Evolutionary conservation across 495 filamentous ascomycete genomes (phyloP).

Genomic region (Aspergillus haitiensis): DNA sequence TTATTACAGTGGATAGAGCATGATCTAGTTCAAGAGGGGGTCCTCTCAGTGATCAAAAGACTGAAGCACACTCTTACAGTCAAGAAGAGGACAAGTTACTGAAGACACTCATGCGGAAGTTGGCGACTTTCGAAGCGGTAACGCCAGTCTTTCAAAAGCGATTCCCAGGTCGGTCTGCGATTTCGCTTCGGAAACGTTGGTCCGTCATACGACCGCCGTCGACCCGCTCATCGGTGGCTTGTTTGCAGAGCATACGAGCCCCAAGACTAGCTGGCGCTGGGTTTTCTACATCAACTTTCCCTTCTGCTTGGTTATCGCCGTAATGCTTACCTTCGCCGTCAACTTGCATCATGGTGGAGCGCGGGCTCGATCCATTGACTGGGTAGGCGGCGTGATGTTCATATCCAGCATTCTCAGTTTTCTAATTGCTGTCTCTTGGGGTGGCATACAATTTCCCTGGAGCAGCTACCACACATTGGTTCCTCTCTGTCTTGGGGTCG

Average conservation of each 20-base stretch:
- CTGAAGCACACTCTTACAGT: too few species aligned
- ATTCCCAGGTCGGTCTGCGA: too few species aligned
- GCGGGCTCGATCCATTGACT: background rate
- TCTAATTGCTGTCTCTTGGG: background rate
- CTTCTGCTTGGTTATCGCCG: background rate
- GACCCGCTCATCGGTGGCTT: background rate
- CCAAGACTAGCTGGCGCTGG: constrained; percentile 6
- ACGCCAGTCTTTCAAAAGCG: too few species aligned
- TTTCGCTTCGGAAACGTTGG: too few species aligned
- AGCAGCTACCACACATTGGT: background rate
- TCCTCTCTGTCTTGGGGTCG: background rate
- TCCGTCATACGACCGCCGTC: too few species aligned
- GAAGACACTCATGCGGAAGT: too few species aligned
- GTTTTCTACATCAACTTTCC: background rate
- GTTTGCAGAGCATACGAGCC: background rate
- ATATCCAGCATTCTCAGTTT: background rate
- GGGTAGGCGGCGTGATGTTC: background rate
- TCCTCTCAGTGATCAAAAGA: too few species aligned
- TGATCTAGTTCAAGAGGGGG: too few species aligned
- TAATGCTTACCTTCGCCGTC: background rate
- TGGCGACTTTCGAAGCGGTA: too few species aligned
- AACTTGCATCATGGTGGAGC: background rate
- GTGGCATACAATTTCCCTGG: background rate
- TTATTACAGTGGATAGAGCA: too few species aligned
- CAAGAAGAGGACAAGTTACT: too few species aligned